Evolutionary conservation across 192 early-diverging fungal genomes (phyloP).

Genomic region (Kickxella alabastrina): DNA sequence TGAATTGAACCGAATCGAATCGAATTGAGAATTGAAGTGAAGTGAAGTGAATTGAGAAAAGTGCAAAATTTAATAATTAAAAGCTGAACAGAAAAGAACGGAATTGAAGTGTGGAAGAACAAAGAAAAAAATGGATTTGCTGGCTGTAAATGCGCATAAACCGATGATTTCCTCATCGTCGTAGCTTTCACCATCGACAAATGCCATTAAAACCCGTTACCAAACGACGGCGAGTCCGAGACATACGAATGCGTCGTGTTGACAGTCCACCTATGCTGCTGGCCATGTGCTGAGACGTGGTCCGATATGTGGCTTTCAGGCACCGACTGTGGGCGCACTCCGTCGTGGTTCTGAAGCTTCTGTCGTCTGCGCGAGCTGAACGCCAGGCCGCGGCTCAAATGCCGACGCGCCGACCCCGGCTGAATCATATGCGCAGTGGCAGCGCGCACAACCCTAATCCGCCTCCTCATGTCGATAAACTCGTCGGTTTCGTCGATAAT

Average conservation of each 20-base stretch:
- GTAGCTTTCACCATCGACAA: too few species aligned
- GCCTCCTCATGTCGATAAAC: slow-evolving; percentile 50
- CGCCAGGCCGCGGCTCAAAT: slow-evolving; percentile 5
- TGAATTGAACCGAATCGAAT: neutral
- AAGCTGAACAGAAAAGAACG: too few species aligned
- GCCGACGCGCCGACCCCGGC: neutral
- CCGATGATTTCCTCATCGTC: too few species aligned
- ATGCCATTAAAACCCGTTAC: too few species aligned
- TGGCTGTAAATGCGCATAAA: too few species aligned
- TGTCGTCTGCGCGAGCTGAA: slow-evolving; percentile 9
- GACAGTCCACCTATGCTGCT: neutral
- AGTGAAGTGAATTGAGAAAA: neutral
- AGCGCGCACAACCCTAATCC: slow-evolving; percentile 45
- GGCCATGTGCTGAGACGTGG: neutral
- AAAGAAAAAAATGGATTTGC: slow-evolving; percentile 1
- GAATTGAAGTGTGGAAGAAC: too few species aligned
- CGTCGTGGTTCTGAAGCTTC: neutral
- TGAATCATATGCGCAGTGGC: neutral
- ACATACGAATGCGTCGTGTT: neutral
- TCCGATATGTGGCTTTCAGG: slow-evolving; percentile 1
- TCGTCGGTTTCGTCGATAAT: slow-evolving; percentile 81
- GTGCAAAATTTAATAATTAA: too few species aligned
- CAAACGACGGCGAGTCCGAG: neutral
- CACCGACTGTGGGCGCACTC: neutral
- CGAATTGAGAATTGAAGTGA: too few species aligned